These are phyloP conservation scores for Cryptomeria japonica DNA, from an alignment of 75 land plant species.

Conservation along the genomic window DNA sequence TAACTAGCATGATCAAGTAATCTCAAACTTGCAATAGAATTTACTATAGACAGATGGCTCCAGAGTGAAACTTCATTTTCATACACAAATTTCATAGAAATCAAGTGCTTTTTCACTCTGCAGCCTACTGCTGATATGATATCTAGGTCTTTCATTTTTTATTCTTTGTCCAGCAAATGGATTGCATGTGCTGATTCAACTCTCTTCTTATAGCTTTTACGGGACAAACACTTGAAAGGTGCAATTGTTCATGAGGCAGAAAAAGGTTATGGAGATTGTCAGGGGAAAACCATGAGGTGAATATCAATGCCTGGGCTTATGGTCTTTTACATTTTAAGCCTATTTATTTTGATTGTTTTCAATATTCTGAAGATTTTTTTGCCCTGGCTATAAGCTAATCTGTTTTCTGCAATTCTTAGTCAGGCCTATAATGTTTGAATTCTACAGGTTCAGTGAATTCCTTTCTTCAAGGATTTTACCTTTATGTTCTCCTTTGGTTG, in stretches of 20 bases:
- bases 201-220: conserved; percentile 25
- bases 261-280: conserved; percentile 30
- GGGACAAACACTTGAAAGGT: conserved; percentile 36
- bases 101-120: not conserved
- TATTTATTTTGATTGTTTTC: not conserved
- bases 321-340: not conserved
- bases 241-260: conserved; percentile 37
- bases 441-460: conserved; percentile 37
- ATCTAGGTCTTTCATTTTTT: not conserved
- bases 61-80: not conserved
- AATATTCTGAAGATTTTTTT: not conserved
- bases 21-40: not conserved
- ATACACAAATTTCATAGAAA: not conserved
- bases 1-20: not conserved
- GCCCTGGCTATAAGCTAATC: not conserved
- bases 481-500: conserved; percentile 31
- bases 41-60: not conserved
- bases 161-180: not conserved
- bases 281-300: conserved; percentile 48
- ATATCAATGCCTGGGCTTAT: not conserved
- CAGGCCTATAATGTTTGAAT: not conserved
- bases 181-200: not conserved
- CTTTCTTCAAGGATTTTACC: conserved; percentile 24
- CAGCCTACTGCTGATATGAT: not conserved
- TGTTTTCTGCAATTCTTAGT: not conserved